phyloP scores from a whole-genome alignment of 2,329 filamentous ascomycete genomes.

The Neonectria faginata region DNA sequence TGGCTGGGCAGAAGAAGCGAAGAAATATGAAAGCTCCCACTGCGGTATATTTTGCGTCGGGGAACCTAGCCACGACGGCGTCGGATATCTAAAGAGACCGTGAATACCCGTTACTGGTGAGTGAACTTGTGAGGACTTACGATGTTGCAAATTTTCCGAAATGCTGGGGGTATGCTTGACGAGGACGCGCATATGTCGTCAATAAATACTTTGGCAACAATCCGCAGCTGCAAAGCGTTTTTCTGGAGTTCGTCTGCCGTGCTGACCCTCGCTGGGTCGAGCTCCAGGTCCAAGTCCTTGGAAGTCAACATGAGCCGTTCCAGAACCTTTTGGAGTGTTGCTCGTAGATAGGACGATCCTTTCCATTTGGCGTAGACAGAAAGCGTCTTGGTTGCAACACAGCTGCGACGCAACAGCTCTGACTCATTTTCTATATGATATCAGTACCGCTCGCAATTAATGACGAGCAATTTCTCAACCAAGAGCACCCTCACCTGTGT shows the following conservation, averaged over 20 bases:
- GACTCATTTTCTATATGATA: constrained; percentile 69
- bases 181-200: constrained; percentile 76
- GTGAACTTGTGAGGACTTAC: constrained; percentile 54
- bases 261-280: constrained; percentile 71
- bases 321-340: constrained; percentile 74
- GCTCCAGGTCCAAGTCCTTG: constrained; percentile 74
- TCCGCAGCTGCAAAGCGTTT: constrained; percentile 73
- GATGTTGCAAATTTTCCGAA: constrained; percentile 75
- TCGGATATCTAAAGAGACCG: constrained; percentile 63
- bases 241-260: constrained; percentile 73
- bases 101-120: background rate
- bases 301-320: constrained; percentile 75
- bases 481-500: constrained; percentile 62
- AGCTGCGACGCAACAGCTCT: constrained; percentile 74
- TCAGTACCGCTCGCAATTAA: constrained; percentile 30
- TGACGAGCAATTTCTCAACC: background rate
- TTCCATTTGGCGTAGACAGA: constrained; percentile 80
- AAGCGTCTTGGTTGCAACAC: constrained; percentile 78
- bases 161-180: constrained; percentile 70
- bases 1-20: constrained; percentile 78
- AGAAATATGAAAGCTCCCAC: constrained; percentile 79
- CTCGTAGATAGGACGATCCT: constrained; percentile 70
- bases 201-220: constrained; percentile 78
- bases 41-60: constrained; percentile 77
- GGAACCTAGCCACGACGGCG: constrained; percentile 72